phyloP scores from a whole-genome alignment of 768 basidiomycete genomes.

The Leccinellum luteum region DNA sequence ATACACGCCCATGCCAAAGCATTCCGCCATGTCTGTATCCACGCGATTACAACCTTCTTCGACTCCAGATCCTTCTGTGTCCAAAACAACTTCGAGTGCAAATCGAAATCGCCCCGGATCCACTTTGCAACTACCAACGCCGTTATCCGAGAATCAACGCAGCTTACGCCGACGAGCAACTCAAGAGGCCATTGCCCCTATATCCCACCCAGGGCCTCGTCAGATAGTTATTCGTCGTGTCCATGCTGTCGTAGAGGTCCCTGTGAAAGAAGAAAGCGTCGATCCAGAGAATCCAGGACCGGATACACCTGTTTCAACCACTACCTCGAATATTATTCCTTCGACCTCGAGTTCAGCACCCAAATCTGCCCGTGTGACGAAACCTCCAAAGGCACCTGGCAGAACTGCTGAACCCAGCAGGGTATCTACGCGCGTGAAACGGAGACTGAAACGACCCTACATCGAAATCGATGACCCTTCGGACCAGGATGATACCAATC shows the following conservation, averaged over 20 bases:
- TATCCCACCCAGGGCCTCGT: slow-evolving; percentile 10
- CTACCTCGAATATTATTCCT: slow-evolving; percentile 8
- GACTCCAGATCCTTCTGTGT: slow-evolving; percentile 26
- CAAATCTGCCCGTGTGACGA: slow-evolving; percentile 3
- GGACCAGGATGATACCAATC: slow-evolving; percentile 14
- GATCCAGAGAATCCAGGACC: slow-evolving; percentile 33
- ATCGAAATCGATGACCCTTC: slow-evolving; percentile 32
- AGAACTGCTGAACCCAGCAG: slow-evolving; percentile 2
- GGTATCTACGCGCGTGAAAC: slow-evolving; percentile 15
- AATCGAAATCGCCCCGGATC: slow-evolving; percentile 11
- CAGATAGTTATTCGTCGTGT: slow-evolving; percentile 57
- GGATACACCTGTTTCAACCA: slow-evolving; percentile 5
- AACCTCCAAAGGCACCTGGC: slow-evolving; percentile 9
- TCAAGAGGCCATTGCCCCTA: slow-evolving; percentile 1
- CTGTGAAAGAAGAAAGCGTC: slow-evolving; percentile 62
- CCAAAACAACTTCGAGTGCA: slow-evolving; percentile 18
- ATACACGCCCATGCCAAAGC: slow-evolving; percentile 33
- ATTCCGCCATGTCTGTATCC: slow-evolving; percentile 28
- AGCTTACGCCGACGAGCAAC: slow-evolving; percentile 20
- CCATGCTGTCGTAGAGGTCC: slow-evolving; percentile 53
- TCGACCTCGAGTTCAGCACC: slow-evolving; percentile 14
- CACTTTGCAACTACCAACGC: slow-evolving; percentile 28
- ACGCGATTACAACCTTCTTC: slow-evolving; percentile 20
- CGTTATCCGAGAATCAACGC: slow-evolving; percentile 30
- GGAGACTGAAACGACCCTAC: slow-evolving; percentile 28